These are phyloP conservation scores for Schizopora paradoxa DNA, from an alignment of 1,284 basidiomycete genomes.

Conservation along the genomic window DNA sequence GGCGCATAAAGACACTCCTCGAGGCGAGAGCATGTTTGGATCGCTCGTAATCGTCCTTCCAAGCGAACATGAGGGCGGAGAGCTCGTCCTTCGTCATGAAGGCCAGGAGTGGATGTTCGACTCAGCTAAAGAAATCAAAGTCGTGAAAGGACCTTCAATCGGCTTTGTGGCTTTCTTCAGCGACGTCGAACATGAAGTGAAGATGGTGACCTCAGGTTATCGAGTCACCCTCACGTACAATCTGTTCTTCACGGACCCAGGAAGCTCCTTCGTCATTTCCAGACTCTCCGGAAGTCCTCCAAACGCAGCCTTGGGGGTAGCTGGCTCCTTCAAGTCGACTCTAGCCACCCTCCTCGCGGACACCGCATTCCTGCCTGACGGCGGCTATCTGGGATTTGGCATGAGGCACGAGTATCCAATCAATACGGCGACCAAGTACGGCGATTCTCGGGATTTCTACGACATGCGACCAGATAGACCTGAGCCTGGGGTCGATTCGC, in stretches of 20 bases:
- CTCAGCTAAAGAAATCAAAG: slow-evolving; percentile 13
- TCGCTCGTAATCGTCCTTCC: slow-evolving; percentile 16
- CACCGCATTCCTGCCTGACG: slow-evolving; percentile 28
- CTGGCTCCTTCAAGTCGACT: slow-evolving; percentile 10
- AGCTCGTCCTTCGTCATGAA: slow-evolving; percentile 8
- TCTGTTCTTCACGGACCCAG: slow-evolving; percentile 24
- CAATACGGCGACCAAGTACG: not conserved
- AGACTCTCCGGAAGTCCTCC: slow-evolving; percentile 1
- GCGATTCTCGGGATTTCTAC: too few species aligned
- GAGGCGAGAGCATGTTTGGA: slow-evolving; percentile 14
- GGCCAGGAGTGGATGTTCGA: slow-evolving; percentile 19
- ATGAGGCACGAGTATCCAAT: slow-evolving; percentile 35
- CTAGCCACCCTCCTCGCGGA: slow-evolving; percentile 25
- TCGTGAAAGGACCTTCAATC: slow-evolving; percentile 18
- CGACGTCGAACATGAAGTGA: slow-evolving; percentile 42
- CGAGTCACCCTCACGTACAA: slow-evolving; percentile 42
- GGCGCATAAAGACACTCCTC: slow-evolving; percentile 14
- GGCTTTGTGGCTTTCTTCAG: slow-evolving; percentile 37
- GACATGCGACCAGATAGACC: too few species aligned
- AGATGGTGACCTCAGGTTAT: slow-evolving; percentile 34
- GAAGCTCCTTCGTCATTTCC: not conserved
- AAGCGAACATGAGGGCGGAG: slow-evolving; percentile 11
- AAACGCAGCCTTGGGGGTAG: slow-evolving; percentile 1
- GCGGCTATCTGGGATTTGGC: slow-evolving; percentile 34
- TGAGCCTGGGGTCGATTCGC: not conserved